A percentile compares a stretch with the other conserved stretches of the same genome.
These are phyloP conservation scores for Zygoascus meyerae DNA, from an alignment of 1,139 yeast species.

Conservation along the genomic window DNA sequence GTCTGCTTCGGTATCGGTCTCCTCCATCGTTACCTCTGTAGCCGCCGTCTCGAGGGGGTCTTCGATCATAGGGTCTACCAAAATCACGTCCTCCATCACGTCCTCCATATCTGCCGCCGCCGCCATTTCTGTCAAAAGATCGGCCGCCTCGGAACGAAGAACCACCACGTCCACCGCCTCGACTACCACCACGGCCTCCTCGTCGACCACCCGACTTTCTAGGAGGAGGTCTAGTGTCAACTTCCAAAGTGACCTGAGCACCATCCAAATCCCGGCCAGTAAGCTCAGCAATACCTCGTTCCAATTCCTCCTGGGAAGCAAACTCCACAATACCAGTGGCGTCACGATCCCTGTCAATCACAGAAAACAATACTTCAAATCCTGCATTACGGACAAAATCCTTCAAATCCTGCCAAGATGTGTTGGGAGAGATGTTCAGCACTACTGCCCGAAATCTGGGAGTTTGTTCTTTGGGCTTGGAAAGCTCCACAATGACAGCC, in stretches of 20 bases:
- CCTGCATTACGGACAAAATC: constrained; percentile 34
- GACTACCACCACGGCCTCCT: constrained; percentile 20
- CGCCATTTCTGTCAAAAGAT: constrained; percentile 18
- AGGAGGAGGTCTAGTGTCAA: constrained; percentile 54
- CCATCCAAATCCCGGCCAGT: constrained; percentile 72
- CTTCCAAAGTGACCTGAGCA: constrained; percentile 58
- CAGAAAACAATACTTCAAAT: constrained; percentile 33
- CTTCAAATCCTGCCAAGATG: constrained; percentile 36
- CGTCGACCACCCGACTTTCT: constrained; percentile 22
- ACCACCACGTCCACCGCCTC: constrained; percentile 20
- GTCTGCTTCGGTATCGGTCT: constrained; percentile 11
- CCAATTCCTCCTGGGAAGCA: constrained; percentile 65
- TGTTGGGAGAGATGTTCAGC: constrained; percentile 23
- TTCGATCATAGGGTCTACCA: constrained; percentile 15
- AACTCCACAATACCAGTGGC: constrained; percentile 65
- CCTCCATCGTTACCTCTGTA: constrained; percentile 17
- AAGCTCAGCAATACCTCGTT: constrained; percentile 59
- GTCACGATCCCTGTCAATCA: constrained; percentile 31
- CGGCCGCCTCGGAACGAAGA: constrained; percentile 16
- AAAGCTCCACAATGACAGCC: constrained; percentile 33
- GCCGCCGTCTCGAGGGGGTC: constrained; percentile 17
- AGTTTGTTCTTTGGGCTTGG: constrained; percentile 24
- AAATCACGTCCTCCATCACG: constrained; percentile 14
- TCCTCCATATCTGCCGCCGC: constrained; percentile 18
- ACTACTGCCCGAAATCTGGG: constrained; percentile 23